Evolutionary conservation across 1,139 yeast genomes (phyloP), one percentile per base, ranked within the genome.

Genomic region (Spathaspora jeffriesii): DNA sequence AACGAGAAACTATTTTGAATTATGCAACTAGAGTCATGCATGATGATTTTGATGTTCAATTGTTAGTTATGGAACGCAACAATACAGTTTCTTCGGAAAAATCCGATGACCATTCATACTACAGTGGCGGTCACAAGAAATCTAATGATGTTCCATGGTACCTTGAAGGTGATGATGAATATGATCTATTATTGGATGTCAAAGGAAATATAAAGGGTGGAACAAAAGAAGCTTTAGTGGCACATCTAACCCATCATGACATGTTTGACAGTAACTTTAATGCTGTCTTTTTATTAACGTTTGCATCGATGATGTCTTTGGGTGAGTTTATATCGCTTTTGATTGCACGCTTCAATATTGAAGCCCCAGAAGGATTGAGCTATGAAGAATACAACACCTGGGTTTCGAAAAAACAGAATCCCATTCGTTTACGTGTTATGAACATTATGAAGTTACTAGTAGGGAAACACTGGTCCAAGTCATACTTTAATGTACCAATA

Each of bases 311-410:
- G 62, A 80, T 87, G 69, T 75, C 86, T 1, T 79, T 96, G 1
- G 68, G 78, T 3, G 89, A 84, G 49, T 73, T 93, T 31, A 72
- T 91, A 47, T 78, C 76, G 21, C 65, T 80, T 42, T 70, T 93
- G 50, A 81, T 85, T 31, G 74, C 76, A 32, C 73, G 96, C 45
- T 93, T 85, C 65, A 78, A 85, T 50, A 70, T 84, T 30, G 84
- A 81, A 52, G 96, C 97, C 5, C 97, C 97, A 0, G 96, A 88
- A 57, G 97, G 96, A 0, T 70, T 93, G 51, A 82, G 88, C 47
- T 86, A 82, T 55, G 96, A 88, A 51, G 97, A 91, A 60, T 89
- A 88, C 61, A 81, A 83, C 40, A 67, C 76, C 5, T 93, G 99
- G 98, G 78, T 85, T 9, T 82, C 84, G 38, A 81, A 81, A 59